A percentile compares a stretch with the other conserved stretches of the same genome.
These are phyloP conservation scores for Penicillium frequentans DNA, from an alignment of 2,329 filamentous ascomycete genomes.

Conservation along the genomic window DNA sequence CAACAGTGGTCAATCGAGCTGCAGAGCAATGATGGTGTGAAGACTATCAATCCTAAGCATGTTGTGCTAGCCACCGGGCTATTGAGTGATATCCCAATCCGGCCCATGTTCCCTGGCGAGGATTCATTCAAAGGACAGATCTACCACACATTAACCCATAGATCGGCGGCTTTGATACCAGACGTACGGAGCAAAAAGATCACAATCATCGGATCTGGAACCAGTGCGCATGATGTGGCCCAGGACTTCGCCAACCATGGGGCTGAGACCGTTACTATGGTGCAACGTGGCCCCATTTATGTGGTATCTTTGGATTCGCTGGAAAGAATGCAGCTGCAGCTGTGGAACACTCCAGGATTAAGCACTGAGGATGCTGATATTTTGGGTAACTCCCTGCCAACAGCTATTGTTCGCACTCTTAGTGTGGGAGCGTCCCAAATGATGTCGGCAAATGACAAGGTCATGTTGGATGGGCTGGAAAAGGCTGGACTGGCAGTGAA, in stretches of 20 bases:
- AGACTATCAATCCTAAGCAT: conserved; percentile 3
- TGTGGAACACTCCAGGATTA: conserved; percentile 6
- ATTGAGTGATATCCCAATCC: conserved; percentile 2
- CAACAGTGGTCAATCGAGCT: conserved; percentile 1
- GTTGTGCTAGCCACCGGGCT: conserved; percentile 4
- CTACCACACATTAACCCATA: not conserved
- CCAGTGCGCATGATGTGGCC: conserved; percentile 6
- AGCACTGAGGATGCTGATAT: conserved; percentile 7
- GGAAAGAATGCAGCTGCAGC: not conserved
- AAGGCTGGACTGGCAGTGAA: conserved; percentile 5
- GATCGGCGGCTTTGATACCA: not conserved
- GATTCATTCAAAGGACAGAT: conserved; percentile 4
- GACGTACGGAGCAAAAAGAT: conserved; percentile 4
- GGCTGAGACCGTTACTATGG: conserved; percentile 2
- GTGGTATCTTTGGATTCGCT: conserved; percentile 1
- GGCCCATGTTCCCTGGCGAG: conserved; percentile 1
- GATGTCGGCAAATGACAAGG: conserved; percentile 3
- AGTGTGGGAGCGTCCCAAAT: conserved; percentile 2
- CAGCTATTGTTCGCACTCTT: conserved; percentile 2
- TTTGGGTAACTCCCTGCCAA: conserved; percentile 7
- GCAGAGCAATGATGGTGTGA: not conserved
- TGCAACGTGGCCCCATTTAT: conserved; percentile 1
- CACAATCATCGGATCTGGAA: conserved; percentile 7
- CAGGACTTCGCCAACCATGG: conserved; percentile 4
- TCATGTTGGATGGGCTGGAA: conserved; percentile 3